Conservation (phyloP, 2,329 filamentous ascomycete genomes). For the Knufia fluminis region DNA sequence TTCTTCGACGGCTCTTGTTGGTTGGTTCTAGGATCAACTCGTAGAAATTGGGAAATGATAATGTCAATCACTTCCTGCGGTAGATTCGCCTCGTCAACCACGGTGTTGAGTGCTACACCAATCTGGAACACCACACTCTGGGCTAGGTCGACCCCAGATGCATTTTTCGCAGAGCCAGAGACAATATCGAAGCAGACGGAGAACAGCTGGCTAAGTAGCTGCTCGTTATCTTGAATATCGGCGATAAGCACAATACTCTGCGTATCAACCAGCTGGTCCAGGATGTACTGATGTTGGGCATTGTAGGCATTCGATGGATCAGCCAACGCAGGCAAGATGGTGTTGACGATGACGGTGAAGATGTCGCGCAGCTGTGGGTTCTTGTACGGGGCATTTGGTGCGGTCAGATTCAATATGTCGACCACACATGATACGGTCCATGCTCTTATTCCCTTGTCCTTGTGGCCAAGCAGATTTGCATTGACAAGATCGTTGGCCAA, state of each 20-base stretch:
- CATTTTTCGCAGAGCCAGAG: slow-evolving; percentile 63
- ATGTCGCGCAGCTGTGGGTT: slow-evolving; percentile 90
- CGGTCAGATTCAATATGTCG: slow-evolving; percentile 85
- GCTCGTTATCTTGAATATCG: slow-evolving; percentile 74
- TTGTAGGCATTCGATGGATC: slow-evolving; percentile 86
- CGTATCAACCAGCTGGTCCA: slow-evolving; percentile 79
- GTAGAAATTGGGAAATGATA: slow-evolving; percentile 89
- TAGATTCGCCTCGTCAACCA: slow-evolving; percentile 80
- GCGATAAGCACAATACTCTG: slow-evolving; percentile 90
- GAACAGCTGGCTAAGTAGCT: slow-evolving; percentile 72
- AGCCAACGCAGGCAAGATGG: slow-evolving; percentile 73
- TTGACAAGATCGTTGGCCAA: slow-evolving; percentile 79
- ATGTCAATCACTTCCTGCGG: slow-evolving; percentile 79
- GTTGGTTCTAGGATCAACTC: slow-evolving; percentile 61
- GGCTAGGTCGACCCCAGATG: slow-evolving; percentile 69
- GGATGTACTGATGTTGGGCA: slow-evolving; percentile 81
- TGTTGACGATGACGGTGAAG: slow-evolving; percentile 77
- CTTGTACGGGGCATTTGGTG: slow-evolving; percentile 90
- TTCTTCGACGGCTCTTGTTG: slow-evolving; percentile 48
- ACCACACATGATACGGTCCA: slow-evolving; percentile 83
- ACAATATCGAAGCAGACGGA: slow-evolving; percentile 86
- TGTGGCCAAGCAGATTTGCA: slow-evolving; percentile 75
- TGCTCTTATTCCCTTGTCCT: slow-evolving; percentile 86
- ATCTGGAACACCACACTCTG: slow-evolving; percentile 93
- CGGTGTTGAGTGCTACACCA: slow-evolving; percentile 69